Conservation (phyloP, 2,329 filamentous ascomycete species). For the Cyanodermella asteris region DNA sequence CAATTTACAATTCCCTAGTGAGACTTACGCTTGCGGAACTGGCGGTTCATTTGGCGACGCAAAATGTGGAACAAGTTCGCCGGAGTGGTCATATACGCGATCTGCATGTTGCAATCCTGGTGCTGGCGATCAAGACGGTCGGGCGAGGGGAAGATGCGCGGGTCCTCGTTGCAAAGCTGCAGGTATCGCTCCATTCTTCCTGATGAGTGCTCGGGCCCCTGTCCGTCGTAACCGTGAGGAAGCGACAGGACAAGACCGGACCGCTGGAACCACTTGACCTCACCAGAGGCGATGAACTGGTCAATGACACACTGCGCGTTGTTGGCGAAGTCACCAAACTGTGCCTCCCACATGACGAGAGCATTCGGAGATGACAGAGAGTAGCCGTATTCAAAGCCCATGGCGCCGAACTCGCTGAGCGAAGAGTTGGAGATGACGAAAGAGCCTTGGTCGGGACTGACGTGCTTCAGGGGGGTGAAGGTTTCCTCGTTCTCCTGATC, state of each 20-base stretch:
- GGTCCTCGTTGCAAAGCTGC: slow-evolving; percentile 93
- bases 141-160: slow-evolving; percentile 66
- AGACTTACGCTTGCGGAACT: slow-evolving; percentile 91
- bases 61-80: slow-evolving; percentile 93
- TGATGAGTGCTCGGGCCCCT: slow-evolving; percentile 95
- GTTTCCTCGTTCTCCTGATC: slow-evolving; percentile 89
- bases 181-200: slow-evolving; percentile 93
- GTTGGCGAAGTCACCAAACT: slow-evolving; percentile 99
- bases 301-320: slow-evolving; percentile 98
- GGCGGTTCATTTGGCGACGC: slow-evolving; percentile 91
- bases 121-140: slow-evolving; percentile 92
- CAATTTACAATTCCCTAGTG: background rate
- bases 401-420: slow-evolving; percentile 46
- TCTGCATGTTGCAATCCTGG: slow-evolving; percentile 99
- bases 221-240: slow-evolving; percentile 93
- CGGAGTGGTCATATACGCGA: slow-evolving; percentile 91
- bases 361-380: slow-evolving; percentile 91
- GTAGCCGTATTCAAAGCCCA: slow-evolving; percentile 98
- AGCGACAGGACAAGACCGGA: slow-evolving; percentile 91
- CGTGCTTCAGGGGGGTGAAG: slow-evolving; percentile 75
- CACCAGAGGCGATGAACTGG: slow-evolving; percentile 93
- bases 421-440: slow-evolving; percentile 97
- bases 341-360: slow-evolving; percentile 97
- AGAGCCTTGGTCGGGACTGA: slow-evolving; percentile 78
- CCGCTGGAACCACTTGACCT: slow-evolving; percentile 97